phyloP scores from a whole-genome alignment of 2,329 filamentous ascomycete genomes.

The Talaromyces pinophilus region DNA sequence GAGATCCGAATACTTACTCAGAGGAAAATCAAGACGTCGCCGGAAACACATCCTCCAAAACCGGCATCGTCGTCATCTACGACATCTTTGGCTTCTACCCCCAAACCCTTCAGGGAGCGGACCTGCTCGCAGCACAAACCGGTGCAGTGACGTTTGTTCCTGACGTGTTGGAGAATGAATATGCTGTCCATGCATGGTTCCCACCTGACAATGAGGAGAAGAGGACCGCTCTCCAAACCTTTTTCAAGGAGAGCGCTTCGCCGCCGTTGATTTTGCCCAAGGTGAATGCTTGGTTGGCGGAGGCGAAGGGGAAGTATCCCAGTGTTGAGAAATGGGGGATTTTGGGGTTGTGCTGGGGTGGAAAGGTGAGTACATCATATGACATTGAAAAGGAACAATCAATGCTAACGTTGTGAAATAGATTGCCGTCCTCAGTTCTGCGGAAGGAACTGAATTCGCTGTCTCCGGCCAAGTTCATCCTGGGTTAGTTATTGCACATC shows the following conservation, averaged over 20 bases:
- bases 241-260: constrained; percentile 53
- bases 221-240: constrained; percentile 58
- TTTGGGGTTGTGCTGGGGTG: constrained; percentile 70
- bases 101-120: constrained; percentile 69
- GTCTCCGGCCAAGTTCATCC: constrained; percentile 41
- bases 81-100: constrained; percentile 68
- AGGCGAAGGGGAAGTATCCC: constrained; percentile 55
- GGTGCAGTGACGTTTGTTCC: constrained; percentile 47
- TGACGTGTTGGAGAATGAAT: constrained; percentile 49
- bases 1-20: not conserved
- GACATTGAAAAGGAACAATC: not conserved
- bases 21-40: constrained; percentile 27
- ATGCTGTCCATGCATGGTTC: constrained; percentile 49
- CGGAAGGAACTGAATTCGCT: constrained; percentile 56
- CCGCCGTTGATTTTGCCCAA: constrained; percentile 32
- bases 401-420: constrained; percentile 32
- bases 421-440: constrained; percentile 49
- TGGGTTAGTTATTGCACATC: constrained; percentile 27
- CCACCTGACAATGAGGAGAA: constrained; percentile 67
- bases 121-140: constrained; percentile 48
- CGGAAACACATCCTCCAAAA: constrained; percentile 55
- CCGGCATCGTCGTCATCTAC: constrained; percentile 62
- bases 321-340: constrained; percentile 62
- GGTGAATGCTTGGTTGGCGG: constrained; percentile 42
- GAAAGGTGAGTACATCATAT: constrained; percentile 57